Percentiles rank a stretch among this genome's conserved stretches.
Conservation (phyloP, 208 protist species). For the Kentomonas sorsogonicus region DNA sequence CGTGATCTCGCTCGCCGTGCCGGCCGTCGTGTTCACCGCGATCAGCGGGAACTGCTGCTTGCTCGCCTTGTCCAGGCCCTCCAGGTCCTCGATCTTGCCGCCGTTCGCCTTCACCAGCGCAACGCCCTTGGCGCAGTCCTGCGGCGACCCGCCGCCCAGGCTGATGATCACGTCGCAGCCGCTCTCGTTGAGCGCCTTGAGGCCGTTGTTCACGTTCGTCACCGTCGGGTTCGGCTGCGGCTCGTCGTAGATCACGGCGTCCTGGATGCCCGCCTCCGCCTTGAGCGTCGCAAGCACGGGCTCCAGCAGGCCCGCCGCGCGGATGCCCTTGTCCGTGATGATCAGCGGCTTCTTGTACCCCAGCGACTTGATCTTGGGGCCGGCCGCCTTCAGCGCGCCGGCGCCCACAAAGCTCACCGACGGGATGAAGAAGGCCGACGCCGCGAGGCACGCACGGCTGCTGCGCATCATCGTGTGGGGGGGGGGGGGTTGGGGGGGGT, state of each 20-base stretch:
- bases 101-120: constrained; percentile 70
- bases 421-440: constrained; percentile 57
- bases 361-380: constrained; percentile 46
- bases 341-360: constrained; percentile 64
- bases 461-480: no score
- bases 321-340: constrained; percentile 64
- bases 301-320: constrained; percentile 47
- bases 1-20: constrained; percentile 89
- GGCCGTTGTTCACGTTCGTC: constrained; percentile 43
- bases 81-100: constrained; percentile 54
- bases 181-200: constrained; percentile 41
- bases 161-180: constrained; percentile 62
- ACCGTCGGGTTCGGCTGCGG: constrained; percentile 65
- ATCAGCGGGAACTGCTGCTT: constrained; percentile 57
- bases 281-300: constrained; percentile 38
- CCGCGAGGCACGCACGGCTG: no score
- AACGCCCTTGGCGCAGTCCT: constrained; percentile 86
- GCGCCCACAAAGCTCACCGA: constrained; percentile 50
- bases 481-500: no score
- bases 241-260: constrained; percentile 45
- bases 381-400: constrained; percentile 49
- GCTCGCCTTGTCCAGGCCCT: constrained; percentile 41
- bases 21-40: constrained; percentile 84
- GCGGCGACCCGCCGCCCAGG: constrained; percentile 81
- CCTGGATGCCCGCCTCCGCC: constrained; percentile 41